Evolutionary conservation across 2,329 filamentous ascomycete species (phyloP).

Genomic region (Fusarium pseudoanthophilum): DNA sequence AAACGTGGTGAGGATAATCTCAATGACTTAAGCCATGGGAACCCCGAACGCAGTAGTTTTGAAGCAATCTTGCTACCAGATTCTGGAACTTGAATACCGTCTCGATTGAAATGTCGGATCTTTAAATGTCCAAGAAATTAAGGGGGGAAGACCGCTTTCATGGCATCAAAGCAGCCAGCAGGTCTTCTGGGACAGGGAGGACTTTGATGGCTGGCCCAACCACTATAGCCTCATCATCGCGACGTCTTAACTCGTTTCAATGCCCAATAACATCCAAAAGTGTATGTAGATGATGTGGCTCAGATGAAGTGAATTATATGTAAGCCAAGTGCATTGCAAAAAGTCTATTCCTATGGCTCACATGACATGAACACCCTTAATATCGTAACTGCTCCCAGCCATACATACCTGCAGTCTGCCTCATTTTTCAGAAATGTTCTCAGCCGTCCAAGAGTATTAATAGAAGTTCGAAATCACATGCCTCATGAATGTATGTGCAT

Average conservation of each 20-base stretch:
- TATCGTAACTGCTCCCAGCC: neutral
- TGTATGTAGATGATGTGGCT: accelerated
- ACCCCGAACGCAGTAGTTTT: neutral
- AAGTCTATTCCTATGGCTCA: accelerated
- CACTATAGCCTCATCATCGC: too few relatives aligned
- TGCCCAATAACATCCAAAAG: neutral
- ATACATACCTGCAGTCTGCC: neutral
- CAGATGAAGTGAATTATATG: accelerated
- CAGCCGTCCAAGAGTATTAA: neutral
- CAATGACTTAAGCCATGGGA: neutral
- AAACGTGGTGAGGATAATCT: too few relatives aligned
- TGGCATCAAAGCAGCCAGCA: neutral
- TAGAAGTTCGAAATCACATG: neutral
- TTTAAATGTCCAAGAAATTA: neutral
- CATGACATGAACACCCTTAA: neutral
- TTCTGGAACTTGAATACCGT: neutral
- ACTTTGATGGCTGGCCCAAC: neutral
- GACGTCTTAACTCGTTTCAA: too few relatives aligned
- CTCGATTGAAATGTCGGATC: neutral
- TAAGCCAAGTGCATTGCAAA: neutral
- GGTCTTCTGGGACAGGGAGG: neutral
- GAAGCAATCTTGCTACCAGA: accelerated
- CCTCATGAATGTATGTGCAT: neutral
- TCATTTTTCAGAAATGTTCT: neutral
- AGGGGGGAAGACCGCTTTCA: neutral